Evolutionary conservation across 495 filamentous ascomycete species (phyloP).

Genomic region (Ramalina intermedia): DNA sequence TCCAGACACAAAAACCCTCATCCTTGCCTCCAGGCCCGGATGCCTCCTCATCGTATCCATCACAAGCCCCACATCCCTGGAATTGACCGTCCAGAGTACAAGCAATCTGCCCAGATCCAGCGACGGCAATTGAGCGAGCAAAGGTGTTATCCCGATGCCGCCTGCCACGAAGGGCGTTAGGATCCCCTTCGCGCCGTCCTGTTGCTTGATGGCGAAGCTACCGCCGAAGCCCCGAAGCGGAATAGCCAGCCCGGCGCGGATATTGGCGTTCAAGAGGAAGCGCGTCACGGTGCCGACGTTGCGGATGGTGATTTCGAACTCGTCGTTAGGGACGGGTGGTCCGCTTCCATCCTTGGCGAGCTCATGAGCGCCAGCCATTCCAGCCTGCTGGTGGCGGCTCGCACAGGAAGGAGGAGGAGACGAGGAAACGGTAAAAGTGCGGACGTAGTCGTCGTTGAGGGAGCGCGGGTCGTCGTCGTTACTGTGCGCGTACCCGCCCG

Average conservation of each 20-base stretch:
- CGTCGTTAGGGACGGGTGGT: slow-evolving; percentile 15
- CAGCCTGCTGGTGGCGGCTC: no score
- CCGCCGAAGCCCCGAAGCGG: slow-evolving; percentile 61
- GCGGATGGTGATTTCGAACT: slow-evolving; percentile 59
- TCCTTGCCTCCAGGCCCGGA: slow-evolving; percentile 32
- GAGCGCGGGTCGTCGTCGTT: slow-evolving; percentile 58
- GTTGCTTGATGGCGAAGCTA: slow-evolving; percentile 38
- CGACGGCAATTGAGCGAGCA: slow-evolving; percentile 46
- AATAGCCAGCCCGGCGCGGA: slow-evolving; percentile 41
- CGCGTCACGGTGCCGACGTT: slow-evolving; percentile 52
- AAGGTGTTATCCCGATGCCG: slow-evolving; percentile 69
- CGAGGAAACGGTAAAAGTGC: slow-evolving; percentile 67
- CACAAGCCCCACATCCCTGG: slow-evolving; percentile 46
- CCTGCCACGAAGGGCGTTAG: slow-evolving; percentile 48
- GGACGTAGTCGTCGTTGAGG: slow-evolving; percentile 68
- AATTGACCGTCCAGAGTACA: slow-evolving; percentile 53
- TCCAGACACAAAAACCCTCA: slow-evolving; percentile 47
- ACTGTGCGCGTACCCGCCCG: slow-evolving; percentile 69
- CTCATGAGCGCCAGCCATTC: no score
- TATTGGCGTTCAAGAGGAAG: slow-evolving; percentile 44
- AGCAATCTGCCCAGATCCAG: slow-evolving; percentile 31
- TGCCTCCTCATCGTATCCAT: slow-evolving; percentile 41
- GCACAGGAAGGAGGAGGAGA: slow-evolving; percentile 18
- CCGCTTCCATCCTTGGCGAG: no score
- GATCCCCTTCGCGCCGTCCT: neutral